phyloP scores from a whole-genome alignment of 352 stramenopile species.

The Globisporangium ultimum region DNA sequence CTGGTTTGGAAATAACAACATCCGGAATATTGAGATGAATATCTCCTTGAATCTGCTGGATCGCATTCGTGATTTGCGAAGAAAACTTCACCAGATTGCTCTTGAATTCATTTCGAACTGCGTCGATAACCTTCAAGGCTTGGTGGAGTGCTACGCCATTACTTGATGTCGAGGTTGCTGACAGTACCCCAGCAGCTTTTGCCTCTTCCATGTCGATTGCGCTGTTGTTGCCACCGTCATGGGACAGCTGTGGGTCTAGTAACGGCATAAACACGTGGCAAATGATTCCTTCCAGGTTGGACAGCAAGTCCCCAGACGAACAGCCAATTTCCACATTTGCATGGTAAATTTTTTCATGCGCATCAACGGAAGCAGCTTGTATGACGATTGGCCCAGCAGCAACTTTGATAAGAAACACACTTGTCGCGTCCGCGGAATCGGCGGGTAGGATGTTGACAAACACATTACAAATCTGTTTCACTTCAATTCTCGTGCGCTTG shows the following conservation, averaged over 20 bases:
- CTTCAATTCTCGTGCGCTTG: slow-evolving; percentile 45
- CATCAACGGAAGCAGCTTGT: slow-evolving; percentile 23
- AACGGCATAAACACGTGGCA: slow-evolving; percentile 89
- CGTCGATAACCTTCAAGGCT: slow-evolving; percentile 78
- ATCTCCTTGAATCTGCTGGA: slow-evolving; percentile 93
- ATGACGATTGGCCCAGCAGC: slow-evolving; percentile 43
- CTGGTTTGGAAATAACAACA: slow-evolving; percentile 86
- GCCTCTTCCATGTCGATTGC: slow-evolving; percentile 2
- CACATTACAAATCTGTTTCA: slow-evolving; percentile 56
- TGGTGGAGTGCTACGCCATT: slow-evolving; percentile 26
- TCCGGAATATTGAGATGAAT: slow-evolving; percentile 92
- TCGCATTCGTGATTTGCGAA: slow-evolving; percentile 89
- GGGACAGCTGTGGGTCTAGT: slow-evolving; percentile 65
- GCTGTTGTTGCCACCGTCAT: slow-evolving; percentile 18
- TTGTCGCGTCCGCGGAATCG: slow-evolving; percentile 56
- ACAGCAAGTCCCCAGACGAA: slow-evolving; percentile 81
- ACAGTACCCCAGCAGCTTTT: not conserved
- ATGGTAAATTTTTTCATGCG: slow-evolving; percentile 48
- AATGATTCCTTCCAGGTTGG: slow-evolving; percentile 84
- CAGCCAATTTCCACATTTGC: slow-evolving; percentile 83
- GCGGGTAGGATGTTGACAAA: slow-evolving; percentile 67
- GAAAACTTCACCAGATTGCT: slow-evolving; percentile 91
- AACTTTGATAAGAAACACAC: slow-evolving; percentile 82
- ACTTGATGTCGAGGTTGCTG: not conserved
- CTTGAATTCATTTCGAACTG: slow-evolving; percentile 86